Evolutionary conservation across 345 rosid genomes (phyloP).

Genomic region (Syzygium grande): DNA sequence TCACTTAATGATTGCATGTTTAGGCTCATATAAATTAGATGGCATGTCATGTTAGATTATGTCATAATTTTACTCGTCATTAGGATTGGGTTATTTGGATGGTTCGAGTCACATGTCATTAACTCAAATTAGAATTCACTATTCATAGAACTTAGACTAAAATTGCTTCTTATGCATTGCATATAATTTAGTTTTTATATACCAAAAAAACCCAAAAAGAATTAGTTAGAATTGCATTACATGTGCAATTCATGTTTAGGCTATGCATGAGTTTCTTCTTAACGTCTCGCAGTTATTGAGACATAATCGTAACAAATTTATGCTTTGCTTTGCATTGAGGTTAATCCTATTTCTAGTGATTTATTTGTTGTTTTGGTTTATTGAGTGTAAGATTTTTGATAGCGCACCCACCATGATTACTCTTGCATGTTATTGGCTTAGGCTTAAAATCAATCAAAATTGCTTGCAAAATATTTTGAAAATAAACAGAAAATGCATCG

Average conservation of each 20-base stretch:
- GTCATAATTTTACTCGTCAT: not conserved
- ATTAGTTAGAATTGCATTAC: not conserved
- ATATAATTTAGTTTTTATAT: not conserved
- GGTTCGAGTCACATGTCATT: not conserved
- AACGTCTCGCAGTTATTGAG: not conserved
- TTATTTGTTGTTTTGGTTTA: not conserved
- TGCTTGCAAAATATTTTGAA: not conserved
- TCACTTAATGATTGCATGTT: not conserved
- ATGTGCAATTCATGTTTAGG: not conserved
- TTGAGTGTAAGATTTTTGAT: not conserved
- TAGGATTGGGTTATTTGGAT: too few species aligned
- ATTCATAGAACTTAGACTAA: too few species aligned
- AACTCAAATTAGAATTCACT: too few species aligned
- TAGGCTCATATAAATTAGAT: not conserved
- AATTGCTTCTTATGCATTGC: not conserved
- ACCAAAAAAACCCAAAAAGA: too few species aligned
- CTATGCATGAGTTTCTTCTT: not conserved
- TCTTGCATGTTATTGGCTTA: not conserved
- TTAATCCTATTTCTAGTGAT: not conserved
- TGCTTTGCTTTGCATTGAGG: not conserved
- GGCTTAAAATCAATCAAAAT: not conserved
- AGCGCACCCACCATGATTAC: not conserved
- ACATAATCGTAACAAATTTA: too few species aligned
- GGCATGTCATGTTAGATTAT: not conserved
- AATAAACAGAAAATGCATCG: too few species aligned